Evolutionary conservation across 2,329 filamentous ascomycete genomes (phyloP), one percentile per base, ranked within the genome.

Genomic region (Colletotrichum musicola): DNA sequence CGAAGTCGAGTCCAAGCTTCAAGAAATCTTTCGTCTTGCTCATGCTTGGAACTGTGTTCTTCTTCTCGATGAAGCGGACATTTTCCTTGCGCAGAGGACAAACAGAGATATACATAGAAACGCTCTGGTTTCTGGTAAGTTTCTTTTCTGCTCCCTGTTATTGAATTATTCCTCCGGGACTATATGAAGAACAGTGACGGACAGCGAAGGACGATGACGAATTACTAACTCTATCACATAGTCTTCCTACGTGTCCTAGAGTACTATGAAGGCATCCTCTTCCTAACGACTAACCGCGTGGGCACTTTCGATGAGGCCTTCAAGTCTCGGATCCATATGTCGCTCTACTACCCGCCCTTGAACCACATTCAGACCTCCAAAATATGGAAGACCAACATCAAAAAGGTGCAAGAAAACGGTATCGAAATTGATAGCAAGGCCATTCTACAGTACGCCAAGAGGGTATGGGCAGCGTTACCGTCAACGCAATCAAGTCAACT

Each of bases 21-120:
- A 77, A 71, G 78, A 83, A 3, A 79, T 84, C 6, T 84, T 85
- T 74, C 77, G 79, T 1, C 77, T 83, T 0, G 83, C 83, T 0
- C 76, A 81, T 53, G 68, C 79, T 0, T 83, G 80, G 80, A 77
- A 79, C 18, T 79, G 76, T 35, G 76, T 82, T 5, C 70, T 81
- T 4, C 71, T 81, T 1, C 74, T 82, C 0, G 80, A 82, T 7
- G 78, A 81, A 54, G 79, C 78, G 0, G 79, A 81, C 58, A 76
- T 79, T 0, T 81, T 81, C 71, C 72, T 81, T 0, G 72, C 74
- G 0, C 73, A 74, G 51, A 72, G 79, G 40, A 74, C 73, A 40
- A 73, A 73, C 68, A 68, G 60, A 1, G 77, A 80, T 49, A 74
- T 80, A 72, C 74, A 74, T 59, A 72, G 77, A 0, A 81, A 81